Evolutionary conservation across 805 yeast genomes (phyloP).

Genomic region (Yamadazyma paraphyllophila): DNA sequence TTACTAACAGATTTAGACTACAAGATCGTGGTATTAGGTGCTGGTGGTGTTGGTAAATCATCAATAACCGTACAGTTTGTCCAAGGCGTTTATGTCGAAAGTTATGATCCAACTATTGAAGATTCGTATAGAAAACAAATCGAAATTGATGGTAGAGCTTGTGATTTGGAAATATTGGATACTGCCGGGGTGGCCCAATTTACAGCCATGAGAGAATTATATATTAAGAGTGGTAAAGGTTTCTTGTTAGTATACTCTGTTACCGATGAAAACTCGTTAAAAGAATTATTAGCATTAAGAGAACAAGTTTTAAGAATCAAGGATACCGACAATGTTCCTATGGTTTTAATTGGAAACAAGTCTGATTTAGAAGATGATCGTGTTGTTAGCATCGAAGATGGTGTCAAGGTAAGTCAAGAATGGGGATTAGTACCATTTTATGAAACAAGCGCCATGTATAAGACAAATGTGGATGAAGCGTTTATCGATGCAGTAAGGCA

Average conservation of each 20-base stretch:
- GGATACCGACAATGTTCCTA: conserved; percentile 73
- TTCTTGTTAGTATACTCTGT: conserved; percentile 58
- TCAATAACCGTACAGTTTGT: conserved; percentile 90
- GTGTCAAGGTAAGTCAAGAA: conserved; percentile 73
- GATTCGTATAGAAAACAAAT: conserved; percentile 90
- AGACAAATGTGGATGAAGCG: conserved; percentile 87
- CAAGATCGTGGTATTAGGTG: conserved; percentile 88
- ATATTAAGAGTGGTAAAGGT: conserved; percentile 84
- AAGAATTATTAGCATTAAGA: conserved; percentile 73
- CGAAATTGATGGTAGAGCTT: conserved; percentile 82
- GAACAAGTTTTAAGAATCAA: conserved; percentile 85
- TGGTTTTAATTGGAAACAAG: conserved; percentile 89
- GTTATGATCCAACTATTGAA: conserved; percentile 96
- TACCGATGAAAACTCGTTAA: conserved; percentile 61
- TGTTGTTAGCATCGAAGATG: conserved; percentile 75
- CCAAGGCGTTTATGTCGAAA: conserved; percentile 84
- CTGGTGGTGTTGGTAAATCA: conserved; percentile 97
- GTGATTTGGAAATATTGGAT: conserved; percentile 70
- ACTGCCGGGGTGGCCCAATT: conserved; percentile 80
- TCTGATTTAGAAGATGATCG: conserved; percentile 79
- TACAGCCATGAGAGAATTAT: conserved; percentile 90
- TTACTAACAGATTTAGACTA: conserved; percentile 50
- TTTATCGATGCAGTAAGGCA: conserved; percentile 87
- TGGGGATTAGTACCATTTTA: conserved; percentile 93
- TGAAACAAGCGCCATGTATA: conserved; percentile 90